Evolutionary conservation across 345 rosid species (phyloP).

Genomic region (Salix suchowensis): DNA sequence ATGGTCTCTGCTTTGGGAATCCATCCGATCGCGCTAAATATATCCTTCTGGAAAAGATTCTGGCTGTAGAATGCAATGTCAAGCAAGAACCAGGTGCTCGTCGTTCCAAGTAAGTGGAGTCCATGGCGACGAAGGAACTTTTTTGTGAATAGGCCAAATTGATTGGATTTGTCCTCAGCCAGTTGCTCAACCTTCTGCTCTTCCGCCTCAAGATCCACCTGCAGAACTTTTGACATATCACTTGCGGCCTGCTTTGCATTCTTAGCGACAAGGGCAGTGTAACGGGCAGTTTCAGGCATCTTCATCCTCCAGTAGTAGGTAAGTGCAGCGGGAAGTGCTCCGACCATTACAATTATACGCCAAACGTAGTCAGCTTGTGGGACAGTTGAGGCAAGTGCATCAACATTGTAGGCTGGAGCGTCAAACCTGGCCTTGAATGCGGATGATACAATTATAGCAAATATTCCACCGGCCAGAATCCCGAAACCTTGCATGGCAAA

Average conservation of each 20-base stretch:
- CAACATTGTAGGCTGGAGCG: slow-evolving; percentile 42
- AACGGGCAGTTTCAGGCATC: slow-evolving; percentile 91
- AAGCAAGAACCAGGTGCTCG: slow-evolving; percentile 77
- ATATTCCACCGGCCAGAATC: too few species aligned
- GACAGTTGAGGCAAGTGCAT: slow-evolving; percentile 49
- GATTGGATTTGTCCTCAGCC: slow-evolving; percentile 9
- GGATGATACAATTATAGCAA: too few species aligned
- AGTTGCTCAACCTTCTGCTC: slow-evolving; percentile 32
- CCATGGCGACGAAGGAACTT: slow-evolving; percentile 62
- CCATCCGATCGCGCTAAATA: slow-evolving; percentile 82
- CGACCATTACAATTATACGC: slow-evolving; percentile 75
- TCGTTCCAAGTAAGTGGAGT: slow-evolving; percentile 78
- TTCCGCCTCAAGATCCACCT: slow-evolving; percentile 59
- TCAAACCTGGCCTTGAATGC: not conserved
- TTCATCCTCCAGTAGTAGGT: slow-evolving; percentile 81
- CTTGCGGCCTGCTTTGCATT: slow-evolving; percentile 63
- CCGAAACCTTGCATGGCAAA: too few species aligned
- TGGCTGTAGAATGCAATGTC: slow-evolving; percentile 87
- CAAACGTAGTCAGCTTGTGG: slow-evolving; percentile 75
- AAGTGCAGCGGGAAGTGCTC: slow-evolving; percentile 72
- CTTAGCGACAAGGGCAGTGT: slow-evolving; percentile 83
- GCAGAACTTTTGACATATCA: slow-evolving; percentile 79
- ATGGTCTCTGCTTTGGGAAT: slow-evolving; percentile 66
- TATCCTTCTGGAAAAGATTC: slow-evolving; percentile 79
- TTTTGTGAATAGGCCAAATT: slow-evolving; percentile 59